Base-by-base conservation (phyloP, 2,329 filamentous ascomycete species). In the Diaporthe citrichinensis region DNA sequence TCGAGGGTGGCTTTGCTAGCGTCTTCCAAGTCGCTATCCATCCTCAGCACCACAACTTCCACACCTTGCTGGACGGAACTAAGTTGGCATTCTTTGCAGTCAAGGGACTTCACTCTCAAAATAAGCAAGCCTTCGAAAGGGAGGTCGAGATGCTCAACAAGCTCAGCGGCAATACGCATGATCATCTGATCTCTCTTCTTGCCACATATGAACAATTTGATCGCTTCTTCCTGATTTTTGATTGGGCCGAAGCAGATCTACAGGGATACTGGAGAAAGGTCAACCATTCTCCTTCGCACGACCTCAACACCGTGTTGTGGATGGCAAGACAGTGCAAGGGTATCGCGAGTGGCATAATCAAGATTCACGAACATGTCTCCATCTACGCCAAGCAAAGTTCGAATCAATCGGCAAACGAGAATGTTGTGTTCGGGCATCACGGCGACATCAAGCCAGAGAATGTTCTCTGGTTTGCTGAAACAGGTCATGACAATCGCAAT, bases 91-190 rank as follows among this genome's bases (percentile, higher is more conserved):
- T 17, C 9, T 78, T 78, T 36, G 78, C 78, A 4, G n/a, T 77
- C 2, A 78, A 78, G 9, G 28, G 58, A 1, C 68, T 78, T 0
- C 61, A 71, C 25, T 78, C 78, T 2, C 69, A 53, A 12, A 39
- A 65, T 41, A 34, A 58, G 25, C 25, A 34, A 12, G 62, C 39
- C 1, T 79, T 78, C 39, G 46, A 77, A 0, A 55, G 72, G 15
- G 79, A 80, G 44, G 76, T 77, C 36, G 75, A 78, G 2, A 77
- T 77, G 31, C 76, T 80, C 4, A 78, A 76, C 20, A 72, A 71
- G 23, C 76, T 79, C 71, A 79, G 75, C 51, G 68, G 65, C 25
- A 44, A 75, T n/a, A 59, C 20, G 1, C 75, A 79, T 34, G 23
- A 65, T 0, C 75, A 79, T 36, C 65, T 80, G 0, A 78, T 79